Conservation (phyloP, 352 stramenopile species). For the Plasmopara muralis region DNA sequence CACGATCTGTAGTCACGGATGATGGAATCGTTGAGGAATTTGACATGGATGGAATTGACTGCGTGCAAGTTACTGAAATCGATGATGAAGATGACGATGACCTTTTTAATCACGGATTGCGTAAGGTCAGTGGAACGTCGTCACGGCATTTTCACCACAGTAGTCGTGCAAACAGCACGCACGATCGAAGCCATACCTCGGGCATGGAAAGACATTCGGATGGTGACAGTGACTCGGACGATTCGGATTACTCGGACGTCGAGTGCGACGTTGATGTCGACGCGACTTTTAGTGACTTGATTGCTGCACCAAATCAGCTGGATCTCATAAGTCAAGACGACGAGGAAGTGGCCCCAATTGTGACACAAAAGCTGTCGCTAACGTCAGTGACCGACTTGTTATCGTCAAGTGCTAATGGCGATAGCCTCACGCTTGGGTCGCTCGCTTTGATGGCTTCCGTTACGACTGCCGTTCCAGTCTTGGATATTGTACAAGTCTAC, state of each 20-base stretch:
- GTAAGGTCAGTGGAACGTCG: constrained; percentile 30
- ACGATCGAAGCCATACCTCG: constrained; percentile 27
- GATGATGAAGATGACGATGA: constrained; percentile 74
- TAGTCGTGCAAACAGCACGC: constrained; percentile 28
- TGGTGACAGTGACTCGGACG: constrained; percentile 42
- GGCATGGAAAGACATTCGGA: constrained; percentile 16
- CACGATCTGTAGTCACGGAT: constrained; percentile 31
- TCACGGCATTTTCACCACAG: constrained; percentile 34
- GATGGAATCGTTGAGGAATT: constrained; percentile 40
- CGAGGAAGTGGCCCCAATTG: constrained; percentile 54
- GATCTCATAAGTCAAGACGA: constrained; percentile 56
- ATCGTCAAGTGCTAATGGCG: constrained; percentile 20
- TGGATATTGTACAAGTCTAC: constrained; percentile 76
- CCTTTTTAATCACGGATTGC: constrained; percentile 23
- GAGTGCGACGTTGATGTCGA: constrained; percentile 83
- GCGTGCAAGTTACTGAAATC: constrained; percentile 66
- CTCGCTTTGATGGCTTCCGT: constrained; percentile 22
- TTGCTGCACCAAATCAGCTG: constrained; percentile 48
- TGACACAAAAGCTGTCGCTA: constrained; percentile 15
- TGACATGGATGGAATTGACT: constrained; percentile 72
- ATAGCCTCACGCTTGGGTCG: constrained; percentile 16
- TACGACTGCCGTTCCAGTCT: constrained; percentile 7
- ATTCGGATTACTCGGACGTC: constrained; percentile 78
- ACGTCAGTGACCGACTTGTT: constrained; percentile 24
- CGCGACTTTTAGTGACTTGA: constrained; percentile 80